Evolutionary conservation across 2,329 filamentous ascomycete genomes (phyloP).

Genomic region (Pestalotiopsis sp.): DNA sequence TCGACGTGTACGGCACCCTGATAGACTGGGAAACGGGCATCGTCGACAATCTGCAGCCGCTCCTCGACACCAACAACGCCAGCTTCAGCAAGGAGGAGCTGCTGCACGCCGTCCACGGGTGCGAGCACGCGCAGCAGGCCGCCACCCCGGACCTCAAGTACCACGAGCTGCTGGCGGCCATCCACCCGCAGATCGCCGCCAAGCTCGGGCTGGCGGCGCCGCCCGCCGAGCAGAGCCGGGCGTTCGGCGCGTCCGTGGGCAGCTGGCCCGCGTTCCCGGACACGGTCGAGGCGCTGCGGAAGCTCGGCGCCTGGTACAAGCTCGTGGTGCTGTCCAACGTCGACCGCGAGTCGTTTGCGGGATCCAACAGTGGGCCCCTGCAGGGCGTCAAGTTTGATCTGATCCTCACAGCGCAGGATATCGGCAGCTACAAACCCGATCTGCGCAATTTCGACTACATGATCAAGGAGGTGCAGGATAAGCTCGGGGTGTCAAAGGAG

Average conservation of each 20-base stretch:
- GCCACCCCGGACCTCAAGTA: conserved; percentile 61
- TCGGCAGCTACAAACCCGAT: conserved; percentile 74
- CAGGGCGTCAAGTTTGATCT: conserved; percentile 57
- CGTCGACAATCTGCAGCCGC: conserved; percentile 51
- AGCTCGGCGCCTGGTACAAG: conserved; percentile 54
- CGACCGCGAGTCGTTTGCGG: conserved; percentile 53
- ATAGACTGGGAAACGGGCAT: conserved; percentile 78
- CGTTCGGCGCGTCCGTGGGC: conserved; percentile 54
- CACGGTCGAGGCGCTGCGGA: conserved; percentile 54
- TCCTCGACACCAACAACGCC: conserved; percentile 42
- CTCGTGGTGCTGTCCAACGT: conserved; percentile 65
- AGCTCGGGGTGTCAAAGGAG: conserved; percentile 58
- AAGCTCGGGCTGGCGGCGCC: conserved; percentile 40
- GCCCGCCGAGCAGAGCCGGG: conserved; percentile 37
- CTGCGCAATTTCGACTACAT: conserved; percentile 68
- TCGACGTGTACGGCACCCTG: conserved; percentile 79
- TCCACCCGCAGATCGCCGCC: conserved; percentile 48
- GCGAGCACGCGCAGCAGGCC: conserved; percentile 49
- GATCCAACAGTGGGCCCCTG: conserved; percentile 47
- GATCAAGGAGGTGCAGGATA: conserved; percentile 52
- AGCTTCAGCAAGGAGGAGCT: conserved; percentile 31
- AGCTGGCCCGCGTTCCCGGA: conserved; percentile 62
- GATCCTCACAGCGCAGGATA: conserved; percentile 70
- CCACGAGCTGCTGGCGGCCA: conserved; percentile 54
- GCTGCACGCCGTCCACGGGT: conserved; percentile 38